Conservation (phyloP, 345 rosid species). For the Zanthoxylum bungeanum region DNA sequence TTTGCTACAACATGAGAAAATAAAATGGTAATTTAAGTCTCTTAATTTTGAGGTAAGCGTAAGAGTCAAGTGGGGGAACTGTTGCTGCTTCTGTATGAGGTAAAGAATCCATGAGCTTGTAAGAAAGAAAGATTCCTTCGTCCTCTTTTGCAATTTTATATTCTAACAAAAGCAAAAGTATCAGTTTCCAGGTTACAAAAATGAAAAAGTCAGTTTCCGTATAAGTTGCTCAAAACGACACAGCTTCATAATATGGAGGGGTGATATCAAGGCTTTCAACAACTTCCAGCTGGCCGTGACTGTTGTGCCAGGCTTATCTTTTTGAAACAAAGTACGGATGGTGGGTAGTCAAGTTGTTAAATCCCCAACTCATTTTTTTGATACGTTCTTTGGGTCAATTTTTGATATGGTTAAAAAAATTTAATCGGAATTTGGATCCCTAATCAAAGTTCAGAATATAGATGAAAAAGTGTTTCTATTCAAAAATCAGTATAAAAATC, state of each 20-base stretch:
- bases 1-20: constrained; percentile 7
- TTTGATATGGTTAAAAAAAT: too few relatives aligned
- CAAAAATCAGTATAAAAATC: too few relatives aligned
- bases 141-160: constrained; percentile 8
- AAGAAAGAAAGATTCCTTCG: not conserved
- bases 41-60: constrained; percentile 2
- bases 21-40: not conserved
- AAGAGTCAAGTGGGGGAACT: not conserved
- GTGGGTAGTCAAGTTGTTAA: too few relatives aligned
- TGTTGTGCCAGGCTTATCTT: too few relatives aligned
- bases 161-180: constrained; percentile 23
- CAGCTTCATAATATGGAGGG: not conserved
- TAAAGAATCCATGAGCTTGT: not conserved
- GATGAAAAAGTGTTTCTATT: too few relatives aligned
- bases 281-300: too few relatives aligned
- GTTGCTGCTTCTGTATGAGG: not conserved
- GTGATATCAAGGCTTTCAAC: too few relatives aligned
- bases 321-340: too few relatives aligned
- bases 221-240: not conserved
- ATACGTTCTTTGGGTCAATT: too few relatives aligned
- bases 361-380: too few relatives aligned
- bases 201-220: not conserved
- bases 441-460: too few relatives aligned
- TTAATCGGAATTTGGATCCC: too few relatives aligned
- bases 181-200: constrained; percentile 8